Evolutionary conservation across 2,329 filamentous ascomycete genomes (phyloP), one percentile per base, ranked within the genome.

Genomic region (Davidsoniella virescens): DNA sequence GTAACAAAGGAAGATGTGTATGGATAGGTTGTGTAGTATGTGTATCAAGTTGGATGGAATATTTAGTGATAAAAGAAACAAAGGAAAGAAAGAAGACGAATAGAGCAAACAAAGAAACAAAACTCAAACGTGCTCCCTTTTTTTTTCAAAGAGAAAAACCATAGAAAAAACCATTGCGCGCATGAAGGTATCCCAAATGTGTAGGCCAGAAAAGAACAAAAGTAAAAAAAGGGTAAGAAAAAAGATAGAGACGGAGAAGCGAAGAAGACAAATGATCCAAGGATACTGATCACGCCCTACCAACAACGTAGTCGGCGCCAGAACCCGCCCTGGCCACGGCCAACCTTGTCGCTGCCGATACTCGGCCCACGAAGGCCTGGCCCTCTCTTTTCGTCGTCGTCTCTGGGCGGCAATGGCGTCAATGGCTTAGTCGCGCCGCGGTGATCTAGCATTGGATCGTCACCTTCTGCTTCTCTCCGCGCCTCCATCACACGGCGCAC

Each of bases 401-500:
- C 57, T n/a, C 59, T 59, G 4, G 58, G 58, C 1, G 71, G 70
- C 48, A 78, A 61, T 23, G 75, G 75, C 16, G 71, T 75, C 47
- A 78, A 59, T 20, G 75, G 74, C 63, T 74, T 75, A 17, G 75
- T 78, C 63, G 73, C 70, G 54, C 73, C 74, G 44, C 70, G 64
- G 25, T 70, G 68, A 45, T 61, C 56, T 49, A 65, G 56, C 16
- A 64, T 61, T 1, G 44, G 47, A 41, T 53, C 51, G 53, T 70
- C 73, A 59, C 66, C 64, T 57, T 70, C 70, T 3, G 73, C 73
- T 42, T 71, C 62, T 12, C 66, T 63, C 17, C 75, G 63, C n/a
- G 67, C 67, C 67, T 80, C 76, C 44, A 75, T 70, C 47, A 82
- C 78, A 47, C 77, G 69, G 23, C 76, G 69, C 41, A 81, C 73